These are phyloP conservation scores for Erysimum cheiranthoides DNA, from an alignment of 345 rosid species.

Conservation along the genomic window DNA sequence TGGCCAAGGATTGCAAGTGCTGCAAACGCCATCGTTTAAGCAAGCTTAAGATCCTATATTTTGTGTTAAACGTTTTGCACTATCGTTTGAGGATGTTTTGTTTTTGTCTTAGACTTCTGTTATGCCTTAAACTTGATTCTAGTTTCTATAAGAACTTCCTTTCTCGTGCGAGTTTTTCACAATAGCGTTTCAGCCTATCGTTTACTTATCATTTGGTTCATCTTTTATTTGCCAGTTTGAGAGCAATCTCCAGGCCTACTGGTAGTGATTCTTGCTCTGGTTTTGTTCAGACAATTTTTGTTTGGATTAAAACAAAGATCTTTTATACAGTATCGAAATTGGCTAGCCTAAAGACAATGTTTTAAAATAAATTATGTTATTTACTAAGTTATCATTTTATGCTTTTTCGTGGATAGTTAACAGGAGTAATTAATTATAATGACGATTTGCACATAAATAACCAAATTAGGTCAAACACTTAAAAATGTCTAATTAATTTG, in stretches of 20 bases:
- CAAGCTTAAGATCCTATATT: neutral
- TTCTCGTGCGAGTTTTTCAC: neutral
- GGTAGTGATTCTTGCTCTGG: too few species aligned
- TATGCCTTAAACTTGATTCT: conserved; percentile 1
- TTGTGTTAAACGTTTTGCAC: conserved; percentile 10
- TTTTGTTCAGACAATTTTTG: too few species aligned
- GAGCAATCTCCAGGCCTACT: too few species aligned
- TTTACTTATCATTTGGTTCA: neutral
- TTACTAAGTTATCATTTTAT: too few species aligned
- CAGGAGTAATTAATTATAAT: too few species aligned
- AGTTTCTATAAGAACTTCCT: conserved; percentile 5
- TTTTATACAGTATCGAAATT: too few species aligned
- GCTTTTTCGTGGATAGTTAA: too few species aligned
- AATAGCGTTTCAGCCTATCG: neutral
- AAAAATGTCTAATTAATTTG: neutral
- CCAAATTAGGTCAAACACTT: conserved; percentile 29
- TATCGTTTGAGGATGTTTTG: conserved; percentile 24
- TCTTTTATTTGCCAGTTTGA: neutral
- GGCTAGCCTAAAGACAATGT: too few species aligned
- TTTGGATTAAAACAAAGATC: too few species aligned
- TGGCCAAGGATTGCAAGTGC: conserved; percentile 68
- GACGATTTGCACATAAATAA: too few species aligned
- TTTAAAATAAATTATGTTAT: too few species aligned
- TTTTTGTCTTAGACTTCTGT: conserved; percentile 31
- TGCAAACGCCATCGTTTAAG: conserved; percentile 51